Base-by-base conservation (phyloP, 169 alveolate species). In the Plasmodium relictum region DNA sequence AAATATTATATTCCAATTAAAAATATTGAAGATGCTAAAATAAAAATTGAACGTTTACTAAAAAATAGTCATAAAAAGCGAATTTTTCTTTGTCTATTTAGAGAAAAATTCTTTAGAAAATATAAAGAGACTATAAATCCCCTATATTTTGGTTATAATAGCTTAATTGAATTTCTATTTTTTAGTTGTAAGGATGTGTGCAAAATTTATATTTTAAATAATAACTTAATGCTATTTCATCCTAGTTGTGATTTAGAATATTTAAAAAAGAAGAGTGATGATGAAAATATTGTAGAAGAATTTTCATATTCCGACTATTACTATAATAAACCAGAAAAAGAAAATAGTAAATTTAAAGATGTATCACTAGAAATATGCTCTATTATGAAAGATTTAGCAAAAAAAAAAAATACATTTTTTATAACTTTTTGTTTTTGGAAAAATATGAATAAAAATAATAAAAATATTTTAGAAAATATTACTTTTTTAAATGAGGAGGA, bases 341-440 rank as follows among this genome's bases (percentile, higher is more conserved):
- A 73, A n/a, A 73, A 6, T 0, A n/a, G 14, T 24, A 58, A 56
- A 39, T 56, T 44, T 41, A 37, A 73, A 54, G 39, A 73, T 58
- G 22, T n/a, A 41, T 16, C 62, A 6, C 70, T 73, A 3, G 72
- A 73, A 31, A 3, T 73, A 39, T 56, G 72, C 41, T 8, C 87
- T 0, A 44, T 56, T 22, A 8, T 73, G 72, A 73, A 56, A 61
- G 50, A 73, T 42, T 44, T 54, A n/a, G 66, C 59, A 42, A 73
- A 39, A 42, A 73, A 9, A 22, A 73, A 56, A 24, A 61, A 56
- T 22, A 54, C n/a, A 9, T 73, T 73, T 18, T 54, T 73, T 50
- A 73, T 73, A 10, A 73, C 87, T 41, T 73, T 54, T 56, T 73
- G 56, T 20, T 73, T 54, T 44, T 73, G 87, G 87, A 73, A 65